Conservation (phyloP, 2,329 filamentous ascomycete genomes). For the Ceratocystis colombiana region DNA sequence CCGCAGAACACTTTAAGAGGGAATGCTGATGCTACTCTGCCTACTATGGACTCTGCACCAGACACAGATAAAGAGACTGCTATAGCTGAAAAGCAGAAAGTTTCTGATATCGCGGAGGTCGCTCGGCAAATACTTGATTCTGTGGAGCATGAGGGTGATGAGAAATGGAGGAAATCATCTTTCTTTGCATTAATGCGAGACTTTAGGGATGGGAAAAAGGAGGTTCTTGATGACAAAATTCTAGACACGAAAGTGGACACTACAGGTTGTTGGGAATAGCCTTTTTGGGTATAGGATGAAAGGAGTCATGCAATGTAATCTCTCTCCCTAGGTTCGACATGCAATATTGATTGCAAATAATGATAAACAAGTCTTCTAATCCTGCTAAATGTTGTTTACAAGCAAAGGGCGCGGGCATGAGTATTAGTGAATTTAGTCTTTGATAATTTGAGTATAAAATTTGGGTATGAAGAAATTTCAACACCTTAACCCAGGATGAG, state of each 20-base stretch:
- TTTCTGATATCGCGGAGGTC: conserved; percentile 35
- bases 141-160: conserved; percentile 38
- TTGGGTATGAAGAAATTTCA: neutral
- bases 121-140: conserved; percentile 37
- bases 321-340: neutral
- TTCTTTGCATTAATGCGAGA: conserved; percentile 40
- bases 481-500: neutral
- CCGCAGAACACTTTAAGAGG: conserved; percentile 20
- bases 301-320: neutral
- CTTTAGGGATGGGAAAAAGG: conserved; percentile 38
- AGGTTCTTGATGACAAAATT: conserved; percentile 38
- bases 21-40: conserved; percentile 22
- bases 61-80: conserved; percentile 26
- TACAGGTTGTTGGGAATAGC: neutral
- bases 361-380: neutral
- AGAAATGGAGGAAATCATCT: conserved; percentile 41
- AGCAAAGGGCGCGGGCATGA: neutral
- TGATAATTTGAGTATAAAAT: neutral
- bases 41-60: conserved; percentile 25
- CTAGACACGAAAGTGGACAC: conserved; percentile 28
- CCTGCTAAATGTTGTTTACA: neutral
- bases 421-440: neutral
- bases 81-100: conserved; percentile 29
- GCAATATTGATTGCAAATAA: neutral
- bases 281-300: neutral